Base-by-base conservation (phyloP, 2,329 filamentous ascomycete genomes). In the Esteya vermicola region DNA sequence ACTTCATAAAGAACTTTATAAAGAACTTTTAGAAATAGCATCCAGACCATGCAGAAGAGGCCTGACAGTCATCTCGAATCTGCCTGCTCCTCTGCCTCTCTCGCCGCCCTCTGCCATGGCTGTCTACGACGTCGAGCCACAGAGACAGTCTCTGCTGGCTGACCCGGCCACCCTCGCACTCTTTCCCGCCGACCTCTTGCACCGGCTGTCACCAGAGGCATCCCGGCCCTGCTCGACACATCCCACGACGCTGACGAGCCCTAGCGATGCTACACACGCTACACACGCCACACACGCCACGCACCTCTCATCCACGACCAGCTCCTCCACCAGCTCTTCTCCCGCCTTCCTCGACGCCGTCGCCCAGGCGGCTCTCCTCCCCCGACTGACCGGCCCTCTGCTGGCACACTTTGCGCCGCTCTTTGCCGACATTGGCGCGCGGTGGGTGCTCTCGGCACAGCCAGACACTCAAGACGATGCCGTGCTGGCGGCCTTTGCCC, bases 381-480 rank as follows among this genome's bases (percentile, higher is more conserved):
- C 82, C 50, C 64, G 67, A 60, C 70, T 76, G 57, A 89, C 85
- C 51, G 75, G 85, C 53, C 65, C 66, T 42, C 64, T 94, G 54
- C 86, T 91, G 53, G 65, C 72, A 48, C 71, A 81, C 52, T 86
- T 88, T 57, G 77, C 83, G 55, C 64, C 70, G 45, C 62, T 88
- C 31, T 84, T 91, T 52, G 75, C 85, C 50, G 88, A 95, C 58
- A 67, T 93, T 37, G 85, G 81, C 58, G 81, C 85, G 45, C 69
- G 81, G 64, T 93, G 85, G 85, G 65, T 81, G 33, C 64, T 67
- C 52, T 57, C 63, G 54, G 51, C 62, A 22, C 57, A 58, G 22
- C 58, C 55, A 32, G 53, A 57, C 47, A 49, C 47, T 40, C 56
- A 51, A 49, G 58, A 59, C 50, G 58, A 57, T 50, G 57, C 51